phyloP scores from a whole-genome alignment of 106 monocot genomes.

The Xerophyta viscosa region DNA sequence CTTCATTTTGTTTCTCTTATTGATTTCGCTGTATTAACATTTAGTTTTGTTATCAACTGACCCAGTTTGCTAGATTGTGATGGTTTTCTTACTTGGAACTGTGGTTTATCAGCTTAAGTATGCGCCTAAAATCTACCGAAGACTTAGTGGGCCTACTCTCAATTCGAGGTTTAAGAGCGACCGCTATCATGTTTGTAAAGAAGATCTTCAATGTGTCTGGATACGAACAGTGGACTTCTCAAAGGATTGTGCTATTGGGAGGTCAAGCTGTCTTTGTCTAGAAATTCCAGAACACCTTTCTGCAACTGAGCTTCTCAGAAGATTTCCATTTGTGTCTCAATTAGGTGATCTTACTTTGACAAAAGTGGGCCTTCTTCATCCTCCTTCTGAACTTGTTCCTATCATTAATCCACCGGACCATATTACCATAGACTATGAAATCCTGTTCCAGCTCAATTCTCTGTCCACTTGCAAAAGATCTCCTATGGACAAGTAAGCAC shows the following conservation, averaged over 20 bases:
- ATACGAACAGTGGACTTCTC: conserved; percentile 81
- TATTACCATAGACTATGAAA: conserved; percentile 42
- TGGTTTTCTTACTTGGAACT: conserved; percentile 4
- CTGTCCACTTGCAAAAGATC: conserved; percentile 76
- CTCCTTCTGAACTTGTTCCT: conserved; percentile 44
- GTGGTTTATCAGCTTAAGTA: conserved; percentile 57
- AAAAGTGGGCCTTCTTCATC: conserved; percentile 5
- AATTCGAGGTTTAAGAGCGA: conserved; percentile 29
- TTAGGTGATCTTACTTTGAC: conserved; percentile 44
- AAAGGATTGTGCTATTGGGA: conserved; percentile 43
- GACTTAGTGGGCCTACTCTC: conserved; percentile 23
- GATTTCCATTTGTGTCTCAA: conserved; percentile 39
- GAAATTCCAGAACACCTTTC: conserved; percentile 26
- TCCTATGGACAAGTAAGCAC: conserved; percentile 32
- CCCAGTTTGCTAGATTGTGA: not conserved
- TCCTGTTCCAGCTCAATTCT: conserved; percentile 86
- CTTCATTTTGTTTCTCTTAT: too few relatives aligned
- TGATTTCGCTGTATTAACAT: too few relatives aligned
- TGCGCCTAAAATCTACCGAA: conserved; percentile 66
- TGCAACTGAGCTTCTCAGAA: conserved; percentile 29
- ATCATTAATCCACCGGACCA: conserved; percentile 33
- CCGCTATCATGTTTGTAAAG: conserved; percentile 59
- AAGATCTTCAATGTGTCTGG: conserved; percentile 52
- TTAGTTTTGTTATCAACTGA: not conserved
- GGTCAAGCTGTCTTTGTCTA: conserved; percentile 48